phyloP scores from a whole-genome alignment of 2,329 filamentous ascomycete genomes.

The Phaeosphaeriaceae sp. region DNA sequence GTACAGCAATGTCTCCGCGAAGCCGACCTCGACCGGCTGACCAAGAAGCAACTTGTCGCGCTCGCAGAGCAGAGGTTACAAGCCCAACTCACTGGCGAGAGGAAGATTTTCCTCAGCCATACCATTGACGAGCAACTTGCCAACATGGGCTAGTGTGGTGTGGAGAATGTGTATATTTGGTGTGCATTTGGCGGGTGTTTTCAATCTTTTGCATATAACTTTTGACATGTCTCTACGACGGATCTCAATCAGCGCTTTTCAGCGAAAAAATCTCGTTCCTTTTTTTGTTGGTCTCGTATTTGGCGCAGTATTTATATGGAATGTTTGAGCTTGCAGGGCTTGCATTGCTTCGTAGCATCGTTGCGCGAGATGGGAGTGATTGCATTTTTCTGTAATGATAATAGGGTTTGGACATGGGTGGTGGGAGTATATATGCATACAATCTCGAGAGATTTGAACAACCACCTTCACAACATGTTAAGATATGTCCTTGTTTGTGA shows the following conservation, averaged over 20 bases:
- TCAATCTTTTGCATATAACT: background rate
- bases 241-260: conserved; percentile 9
- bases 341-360: background rate
- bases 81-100: conserved; percentile 84
- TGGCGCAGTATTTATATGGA: background rate
- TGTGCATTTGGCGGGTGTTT: background rate
- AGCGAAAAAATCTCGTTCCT: background rate
- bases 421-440: background rate
- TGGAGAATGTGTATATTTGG: conserved; percentile 19
- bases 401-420: conserved; percentile 1
- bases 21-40: conserved; percentile 94
- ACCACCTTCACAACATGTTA: too few species aligned
- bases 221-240: conserved; percentile 18
- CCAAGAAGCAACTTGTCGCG: conserved; percentile 89
- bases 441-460: background rate
- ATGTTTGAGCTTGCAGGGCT: background rate
- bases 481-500: too few species aligned
- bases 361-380: too few species aligned
- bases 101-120: conserved; percentile 85
- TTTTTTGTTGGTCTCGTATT: background rate
- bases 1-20: conserved; percentile 84
- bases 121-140: conserved; percentile 94
- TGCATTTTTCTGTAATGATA: conserved; percentile 11
- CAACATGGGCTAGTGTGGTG: conserved; percentile 73
- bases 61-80: conserved; percentile 93